These are phyloP conservation scores for Fraxinus velutina DNA, from an alignment of 305 asterid species.

Conservation along the genomic window DNA sequence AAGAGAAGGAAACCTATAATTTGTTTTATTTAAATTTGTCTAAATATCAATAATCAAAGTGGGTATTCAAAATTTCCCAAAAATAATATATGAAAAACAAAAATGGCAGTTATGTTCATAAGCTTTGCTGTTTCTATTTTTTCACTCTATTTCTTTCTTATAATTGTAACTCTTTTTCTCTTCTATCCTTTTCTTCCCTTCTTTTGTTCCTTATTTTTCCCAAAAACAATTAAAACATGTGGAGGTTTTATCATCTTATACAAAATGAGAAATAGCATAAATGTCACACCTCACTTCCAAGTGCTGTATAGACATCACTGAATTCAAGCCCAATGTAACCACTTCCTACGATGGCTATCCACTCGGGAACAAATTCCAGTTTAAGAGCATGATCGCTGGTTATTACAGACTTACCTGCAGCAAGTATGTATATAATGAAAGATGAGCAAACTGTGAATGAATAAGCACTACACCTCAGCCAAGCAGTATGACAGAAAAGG, in stretches of 20 bases:
- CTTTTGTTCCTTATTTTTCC: not conserved
- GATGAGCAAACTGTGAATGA: not conserved
- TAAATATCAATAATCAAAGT: conserved; percentile 4
- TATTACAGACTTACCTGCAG: conserved; percentile 85
- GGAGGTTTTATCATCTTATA: not conserved
- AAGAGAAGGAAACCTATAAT: not conserved
- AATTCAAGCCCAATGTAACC: conserved; percentile 97
- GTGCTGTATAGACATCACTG: conserved; percentile 96
- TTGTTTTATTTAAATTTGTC: not conserved
- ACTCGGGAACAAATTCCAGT: conserved; percentile 78
- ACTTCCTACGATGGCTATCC: conserved; percentile 97
- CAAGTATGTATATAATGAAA: conserved; percentile 11
- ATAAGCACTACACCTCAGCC: conserved; percentile 1
- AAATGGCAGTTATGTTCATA: not conserved
- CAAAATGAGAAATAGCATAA: not conserved
- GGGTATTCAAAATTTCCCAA: not conserved
- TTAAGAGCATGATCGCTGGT: conserved; percentile 97
- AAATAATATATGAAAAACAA: not conserved
- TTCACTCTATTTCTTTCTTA: not conserved
- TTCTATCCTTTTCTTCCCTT: not conserved
- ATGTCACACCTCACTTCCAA: conserved; percentile 82
- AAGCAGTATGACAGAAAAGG: not conserved
- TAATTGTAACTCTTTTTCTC: not conserved
- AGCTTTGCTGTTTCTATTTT: not conserved
- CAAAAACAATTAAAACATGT: not conserved